A percentile compares a stretch with the other conserved stretches of the same genome.
phyloP scores from a whole-genome alignment of 176 grass and related monocot species.

The Melocanna baccifera region DNA sequence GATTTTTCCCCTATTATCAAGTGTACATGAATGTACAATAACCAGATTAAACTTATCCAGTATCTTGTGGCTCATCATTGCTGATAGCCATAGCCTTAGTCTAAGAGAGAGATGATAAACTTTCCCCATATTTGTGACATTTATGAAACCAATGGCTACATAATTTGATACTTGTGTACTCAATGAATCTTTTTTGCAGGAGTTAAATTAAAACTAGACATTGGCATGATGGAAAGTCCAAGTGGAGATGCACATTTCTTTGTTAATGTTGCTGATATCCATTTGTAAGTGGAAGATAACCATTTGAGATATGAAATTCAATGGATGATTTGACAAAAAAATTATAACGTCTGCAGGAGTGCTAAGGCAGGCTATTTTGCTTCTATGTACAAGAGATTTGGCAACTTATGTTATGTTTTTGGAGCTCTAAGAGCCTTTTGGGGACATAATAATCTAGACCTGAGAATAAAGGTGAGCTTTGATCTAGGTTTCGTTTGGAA shows the following conservation, averaged over 20 bases:
- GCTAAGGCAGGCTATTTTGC: slow-evolving; percentile 95
- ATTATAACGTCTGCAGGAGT: slow-evolving; percentile 52
- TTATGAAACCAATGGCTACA: not conserved
- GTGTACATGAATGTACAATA: not conserved
- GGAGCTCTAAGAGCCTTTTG: slow-evolving; percentile 83
- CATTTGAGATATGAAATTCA: slow-evolving; percentile 12
- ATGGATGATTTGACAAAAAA: slow-evolving; percentile 10
- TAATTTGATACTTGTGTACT: slow-evolving; percentile 13
- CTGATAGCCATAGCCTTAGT: not conserved
- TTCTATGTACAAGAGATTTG: slow-evolving; percentile 88
- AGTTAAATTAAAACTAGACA: slow-evolving; percentile 81
- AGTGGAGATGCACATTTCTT: slow-evolving; percentile 72
- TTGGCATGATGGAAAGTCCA: slow-evolving; percentile 64
- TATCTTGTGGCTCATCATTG: not conserved
- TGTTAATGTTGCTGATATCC: slow-evolving; percentile 91
- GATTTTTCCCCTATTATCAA: not conserved
- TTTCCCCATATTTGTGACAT: not conserved
- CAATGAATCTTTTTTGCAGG: slow-evolving; percentile 43
- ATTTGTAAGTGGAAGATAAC: slow-evolving; percentile 65
- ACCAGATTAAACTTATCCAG: not conserved
- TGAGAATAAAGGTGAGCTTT: slow-evolving; percentile 83
- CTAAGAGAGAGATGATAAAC: not conserved
- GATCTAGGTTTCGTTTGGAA: not conserved
- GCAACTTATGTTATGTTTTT: slow-evolving; percentile 90
- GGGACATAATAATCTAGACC: slow-evolving; percentile 64